A percentile compares a stretch with the other conserved stretches of the same genome.
phyloP scores from a whole-genome alignment of 2,329 filamentous ascomycete species.

The Pestalotiopsis sp. region DNA sequence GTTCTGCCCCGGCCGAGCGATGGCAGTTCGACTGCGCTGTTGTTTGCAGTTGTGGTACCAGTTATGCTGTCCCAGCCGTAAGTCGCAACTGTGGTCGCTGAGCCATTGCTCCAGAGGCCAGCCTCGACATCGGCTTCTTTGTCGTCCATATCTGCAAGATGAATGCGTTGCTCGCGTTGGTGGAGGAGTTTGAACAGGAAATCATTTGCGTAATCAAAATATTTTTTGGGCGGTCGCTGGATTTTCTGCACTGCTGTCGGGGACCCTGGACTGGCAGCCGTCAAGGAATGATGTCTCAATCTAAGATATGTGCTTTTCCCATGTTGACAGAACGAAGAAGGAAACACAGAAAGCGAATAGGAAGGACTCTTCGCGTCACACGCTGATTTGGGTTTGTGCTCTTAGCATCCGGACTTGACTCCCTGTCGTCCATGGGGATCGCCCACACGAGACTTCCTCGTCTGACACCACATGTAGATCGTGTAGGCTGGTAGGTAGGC shows the following conservation, averaged over 20 bases:
- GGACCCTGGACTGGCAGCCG: background rate
- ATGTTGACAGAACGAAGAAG: background rate
- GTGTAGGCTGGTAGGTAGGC: background rate
- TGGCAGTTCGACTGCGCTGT: background rate
- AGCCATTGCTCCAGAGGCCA: background rate
- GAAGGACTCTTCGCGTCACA: background rate
- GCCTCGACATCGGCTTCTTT: background rate
- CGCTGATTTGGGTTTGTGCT: background rate
- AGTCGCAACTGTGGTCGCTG: background rate
- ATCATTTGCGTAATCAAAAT: background rate
- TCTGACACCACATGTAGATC: background rate
- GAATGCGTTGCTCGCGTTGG: background rate
- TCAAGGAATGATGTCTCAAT: background rate
- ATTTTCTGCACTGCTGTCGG: background rate
- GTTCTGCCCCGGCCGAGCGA: background rate
- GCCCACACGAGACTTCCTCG: background rate
- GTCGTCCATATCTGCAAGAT: background rate
- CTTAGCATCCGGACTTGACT: background rate
- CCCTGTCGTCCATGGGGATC: background rate
- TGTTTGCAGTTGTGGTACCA: background rate
- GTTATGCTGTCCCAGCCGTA: background rate
- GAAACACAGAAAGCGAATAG: background rate
- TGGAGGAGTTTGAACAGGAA: background rate
- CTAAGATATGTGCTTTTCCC: background rate
- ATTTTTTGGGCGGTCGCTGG: background rate